Evolutionary conservation across 192 early-diverging fungal genomes (phyloP), one percentile per base, ranked within the genome.

Genomic region (Entomortierella lignicola): DNA sequence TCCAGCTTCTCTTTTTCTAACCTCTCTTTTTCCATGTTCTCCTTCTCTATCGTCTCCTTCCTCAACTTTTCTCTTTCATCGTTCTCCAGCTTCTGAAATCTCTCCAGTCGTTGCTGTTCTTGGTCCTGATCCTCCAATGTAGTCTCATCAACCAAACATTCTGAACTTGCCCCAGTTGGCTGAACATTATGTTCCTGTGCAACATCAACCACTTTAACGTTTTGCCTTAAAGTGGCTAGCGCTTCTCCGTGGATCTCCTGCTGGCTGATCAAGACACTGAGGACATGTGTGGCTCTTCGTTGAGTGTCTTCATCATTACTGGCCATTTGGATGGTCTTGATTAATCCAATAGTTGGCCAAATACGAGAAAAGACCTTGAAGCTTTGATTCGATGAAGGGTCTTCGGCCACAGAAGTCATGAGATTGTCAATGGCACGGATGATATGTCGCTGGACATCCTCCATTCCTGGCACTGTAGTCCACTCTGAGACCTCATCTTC

Each of bases 391-490:
- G 65, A 80, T 5, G 44, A 6, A 0, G 59, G 53, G 51, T 80
- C 82, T 32, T 83, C 71, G 51, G 54, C 57, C 11, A 79, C 75
- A 15, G 56, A 58, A 0, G 75, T 83, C 42, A 79, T 72, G 34
- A 89, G 69, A 50, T 89, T 89, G 69, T 89, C 88, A 17, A 89
- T 73, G 1, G 88, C 88, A 3, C 88, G 80, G 59, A 87, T 71
- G 32, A 87, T 81, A 54, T 89, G 88, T 23, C 84, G 71, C 48
- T 82, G 84, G n/a, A 87, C 80, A 51, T 87, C 88, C n/a, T 71
- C 69, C 68, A 65, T 77, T 37, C 64, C 72, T 15, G 50, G 82
- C 29, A 44, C 60, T 29, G 70, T 84, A 48, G 15, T 69, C 86
- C 57, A 87, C 63, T 79, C 63, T 1, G 63, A 39, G 12, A 60